phyloP scores from a whole-genome alignment of 768 basidiomycete genomes.

The Termitomyces bulborhizus region DNA sequence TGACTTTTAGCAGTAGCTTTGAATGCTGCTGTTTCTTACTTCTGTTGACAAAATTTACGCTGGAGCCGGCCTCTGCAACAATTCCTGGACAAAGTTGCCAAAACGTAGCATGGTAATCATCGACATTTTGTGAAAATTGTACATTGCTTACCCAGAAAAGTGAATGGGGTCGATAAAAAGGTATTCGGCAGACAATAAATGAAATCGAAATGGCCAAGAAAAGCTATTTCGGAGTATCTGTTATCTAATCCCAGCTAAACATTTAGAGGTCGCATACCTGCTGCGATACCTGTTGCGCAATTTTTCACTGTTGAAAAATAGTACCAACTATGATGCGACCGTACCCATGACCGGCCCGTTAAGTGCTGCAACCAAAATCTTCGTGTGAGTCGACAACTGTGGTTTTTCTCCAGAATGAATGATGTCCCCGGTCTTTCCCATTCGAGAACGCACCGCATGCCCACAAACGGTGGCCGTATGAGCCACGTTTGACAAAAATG shows the following conservation, averaged over 20 bases:
- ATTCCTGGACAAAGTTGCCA: slow-evolving; percentile 36
- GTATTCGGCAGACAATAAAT: slow-evolving; percentile 57
- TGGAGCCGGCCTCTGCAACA: slow-evolving; percentile 62
- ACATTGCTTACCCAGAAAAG: slow-evolving; percentile 40
- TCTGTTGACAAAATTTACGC: slow-evolving; percentile 60
- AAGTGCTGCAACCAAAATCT: slow-evolving; percentile 63
- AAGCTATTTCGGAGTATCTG: slow-evolving; percentile 30
- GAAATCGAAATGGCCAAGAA: slow-evolving; percentile 71
- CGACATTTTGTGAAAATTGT: slow-evolving; percentile 18
- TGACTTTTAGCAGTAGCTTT: neutral
- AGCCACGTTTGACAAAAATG: slow-evolving; percentile 39
- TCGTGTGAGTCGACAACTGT: slow-evolving; percentile 63
- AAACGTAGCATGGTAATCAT: neutral
- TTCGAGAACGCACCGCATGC: slow-evolving; percentile 43
- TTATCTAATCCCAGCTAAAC: neutral
- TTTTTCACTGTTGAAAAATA: neutral
- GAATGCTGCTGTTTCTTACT: slow-evolving; percentile 31
- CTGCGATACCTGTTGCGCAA: slow-evolving; percentile 48
- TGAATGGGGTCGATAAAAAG: slow-evolving; percentile 64
- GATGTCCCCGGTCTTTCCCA: neutral
- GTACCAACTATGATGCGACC: slow-evolving; percentile 4
- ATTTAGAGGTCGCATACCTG: slow-evolving; percentile 32
- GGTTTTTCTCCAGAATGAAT: neutral
- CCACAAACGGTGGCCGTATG: slow-evolving; percentile 54
- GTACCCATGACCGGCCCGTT: slow-evolving; percentile 75